Percentiles rank a stretch among this genome's conserved stretches.
These are phyloP conservation scores for Beauveria sp. DNA, from an alignment of 2,329 filamentous ascomycete species.

Conservation along the genomic window DNA sequence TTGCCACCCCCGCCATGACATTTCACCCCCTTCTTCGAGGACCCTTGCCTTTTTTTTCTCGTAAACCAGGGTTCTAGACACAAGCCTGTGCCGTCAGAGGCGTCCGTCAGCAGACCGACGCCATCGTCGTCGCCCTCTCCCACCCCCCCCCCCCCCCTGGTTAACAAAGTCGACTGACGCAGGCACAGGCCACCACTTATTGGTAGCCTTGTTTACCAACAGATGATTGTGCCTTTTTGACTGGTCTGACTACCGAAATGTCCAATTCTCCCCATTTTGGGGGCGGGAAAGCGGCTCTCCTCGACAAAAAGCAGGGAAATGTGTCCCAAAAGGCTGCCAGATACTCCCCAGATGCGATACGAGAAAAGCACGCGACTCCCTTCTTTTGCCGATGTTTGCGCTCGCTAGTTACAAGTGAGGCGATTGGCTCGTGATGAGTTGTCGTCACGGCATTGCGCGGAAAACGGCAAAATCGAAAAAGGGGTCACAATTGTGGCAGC, in stretches of 20 bases:
- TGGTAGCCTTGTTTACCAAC: background rate
- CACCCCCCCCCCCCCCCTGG: too few species aligned
- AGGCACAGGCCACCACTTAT: constrained; percentile 3
- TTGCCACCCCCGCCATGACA: background rate
- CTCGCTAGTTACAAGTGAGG: background rate
- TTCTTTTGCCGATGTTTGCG: background rate
- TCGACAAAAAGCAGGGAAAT: background rate
- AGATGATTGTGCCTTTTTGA: too few species aligned
- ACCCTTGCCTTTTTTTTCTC: background rate
- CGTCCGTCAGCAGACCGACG: background rate
- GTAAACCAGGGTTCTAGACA: background rate
- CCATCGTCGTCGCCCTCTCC: background rate
- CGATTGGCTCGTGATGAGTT: background rate
- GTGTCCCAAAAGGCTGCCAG: background rate
- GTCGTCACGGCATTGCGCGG: background rate
- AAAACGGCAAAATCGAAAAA: background rate
- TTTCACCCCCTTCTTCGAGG: background rate
- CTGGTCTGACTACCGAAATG: background rate
- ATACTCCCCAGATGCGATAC: too few species aligned
- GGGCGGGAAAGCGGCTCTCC: background rate
- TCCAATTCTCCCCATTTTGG: background rate
- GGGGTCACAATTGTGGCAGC: constrained; percentile 6
- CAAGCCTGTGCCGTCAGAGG: background rate
- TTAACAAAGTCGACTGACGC: background rate
- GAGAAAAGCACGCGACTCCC: too few species aligned